Evolutionary conservation across 2,329 filamentous ascomycete genomes (phyloP), one percentile per base, ranked within the genome.

Genomic region (Microsporum ferrugineum): DNA sequence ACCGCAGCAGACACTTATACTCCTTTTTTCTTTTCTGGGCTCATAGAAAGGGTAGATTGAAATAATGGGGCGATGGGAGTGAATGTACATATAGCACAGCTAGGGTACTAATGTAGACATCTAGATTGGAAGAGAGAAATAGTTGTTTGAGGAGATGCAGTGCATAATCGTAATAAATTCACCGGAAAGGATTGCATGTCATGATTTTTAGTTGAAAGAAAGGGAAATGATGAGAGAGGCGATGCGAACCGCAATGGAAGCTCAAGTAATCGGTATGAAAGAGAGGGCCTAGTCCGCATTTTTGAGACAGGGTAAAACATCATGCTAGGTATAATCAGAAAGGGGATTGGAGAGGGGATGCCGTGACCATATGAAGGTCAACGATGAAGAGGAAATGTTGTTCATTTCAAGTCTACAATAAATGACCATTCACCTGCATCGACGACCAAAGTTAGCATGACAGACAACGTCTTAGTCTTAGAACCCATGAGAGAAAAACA

Each of bases 401-500:
- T 36, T 36, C 17, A 55, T 55, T 36, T 55, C 51, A 55, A 17
- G 56, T 76, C 71, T 45, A 77, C 69, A 61, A 76, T 79, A 68
- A 78, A 79, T 49, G 70, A 68, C 77, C 77, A 79, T 67, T 73
- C 73, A 31, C 73, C 77, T 78, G 49, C 3, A 55, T n/a, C 7
- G 14, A 10, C 5, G 12, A 17, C 38, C 27, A 31, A 31, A 41
- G 6, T 27, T 5, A 58, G 17, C 17, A 49, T 39, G 1, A 57
- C 34, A 12, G 14, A 27, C 34, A n/a, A 38, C 23, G 12, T 38
- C 3, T 27, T 57, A 41, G 17, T 23, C 17, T 23, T 23, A 23
- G 17, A 23, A 23, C 17, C 17, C 17, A 23, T 23, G 17, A 8
- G 33, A 47, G 17, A 36, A 51, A 47, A 31, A 80, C 83, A 74